phyloP scores from a whole-genome alignment of 2,329 filamentous ascomycete species.

The Parasarocladium wereldwijsianum region DNA sequence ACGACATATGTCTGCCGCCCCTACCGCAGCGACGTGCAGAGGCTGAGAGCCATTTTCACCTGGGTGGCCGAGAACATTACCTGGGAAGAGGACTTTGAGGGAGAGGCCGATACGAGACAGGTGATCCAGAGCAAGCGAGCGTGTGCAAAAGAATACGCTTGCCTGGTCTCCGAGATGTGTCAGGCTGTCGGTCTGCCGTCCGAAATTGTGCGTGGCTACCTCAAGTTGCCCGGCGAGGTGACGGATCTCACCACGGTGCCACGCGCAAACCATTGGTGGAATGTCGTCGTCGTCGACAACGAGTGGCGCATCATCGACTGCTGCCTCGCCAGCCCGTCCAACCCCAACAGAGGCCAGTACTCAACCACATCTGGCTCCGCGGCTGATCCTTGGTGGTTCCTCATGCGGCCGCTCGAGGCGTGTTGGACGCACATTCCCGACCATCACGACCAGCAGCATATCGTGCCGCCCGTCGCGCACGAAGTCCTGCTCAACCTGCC shows the following conservation, averaged over 20 bases:
- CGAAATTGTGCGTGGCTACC: conserved; percentile 76
- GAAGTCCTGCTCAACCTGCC: conserved; percentile 79
- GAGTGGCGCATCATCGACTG: conserved; percentile 97
- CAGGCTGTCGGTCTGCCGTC: conserved; percentile 73
- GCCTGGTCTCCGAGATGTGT: conserved; percentile 88
- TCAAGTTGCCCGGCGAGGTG: conserved; percentile 78
- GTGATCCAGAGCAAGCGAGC: conserved; percentile 75
- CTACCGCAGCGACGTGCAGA: conserved; percentile 86
- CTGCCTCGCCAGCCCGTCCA: conserved; percentile 79
- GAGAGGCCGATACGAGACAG: conserved; percentile 65
- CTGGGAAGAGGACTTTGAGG: conserved; percentile 92
- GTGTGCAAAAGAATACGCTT: conserved; percentile 79
- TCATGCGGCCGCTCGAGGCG: conserved; percentile 73
- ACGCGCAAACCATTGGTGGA: conserved; percentile 96
- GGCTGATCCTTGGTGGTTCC: conserved; percentile 86
- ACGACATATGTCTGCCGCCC: conserved; percentile 89
- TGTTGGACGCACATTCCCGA: conserved; percentile 95
- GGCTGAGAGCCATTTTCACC: conserved; percentile 86
- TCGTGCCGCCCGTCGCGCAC: conserved; percentile 75
- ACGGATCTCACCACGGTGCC: conserved; percentile 69
- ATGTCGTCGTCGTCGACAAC: conserved; percentile 78
- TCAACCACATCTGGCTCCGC: conserved; percentile 54
- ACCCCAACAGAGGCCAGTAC: conserved; percentile 65
- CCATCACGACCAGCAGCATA: conserved; percentile 76
- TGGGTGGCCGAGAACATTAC: conserved; percentile 92